Base-by-base conservation (phyloP, 371 early-diverging fungal genomes). In the Entomophthora muscae region DNA sequence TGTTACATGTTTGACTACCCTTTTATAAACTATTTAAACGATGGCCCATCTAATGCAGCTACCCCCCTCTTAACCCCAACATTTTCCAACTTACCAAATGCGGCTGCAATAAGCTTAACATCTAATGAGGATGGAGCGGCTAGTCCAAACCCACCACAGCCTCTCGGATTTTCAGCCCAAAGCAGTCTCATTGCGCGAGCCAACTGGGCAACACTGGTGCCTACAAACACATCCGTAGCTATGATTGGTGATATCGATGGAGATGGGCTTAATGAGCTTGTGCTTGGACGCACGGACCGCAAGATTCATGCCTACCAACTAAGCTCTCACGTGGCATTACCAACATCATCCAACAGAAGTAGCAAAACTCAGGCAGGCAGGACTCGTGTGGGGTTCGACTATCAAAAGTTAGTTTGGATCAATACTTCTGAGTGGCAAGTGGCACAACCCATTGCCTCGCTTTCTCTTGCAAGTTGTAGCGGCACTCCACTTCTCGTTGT, bases 281-380 rank as follows among this genome's bases (percentile, higher is more conserved):
- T 89, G 1, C 68, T 89, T 22, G 87, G 84, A 0, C 78, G 88
- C n/a, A 88, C 90, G 22, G 90, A 89, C 68, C 79, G 89, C 0
- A 84, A 89, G 55, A 68, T 89, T 57, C 85, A 89, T 63, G 77
- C 83, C n/a, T 86, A 82, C 63, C 71, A 76, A 42, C 67, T 84
- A 13, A 63, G 29, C 21, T 28, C 56, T 13, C 56, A 55, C 22
- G 22, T 55, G 12, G 22, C 56, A 17, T n/a, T 24, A 22, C 24
- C 56, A 3, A 55, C 22, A 7, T 24, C 24, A 7, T 24, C 22
- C 22, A 27, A 26, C 28, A 17, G 28, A 26, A n/a, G n/a, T 51
- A 51, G n/a, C 12, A 27, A 55, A 13, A 22, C 22, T 17, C 22
- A 55, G 56, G 24, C 56, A 13, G 28, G 56, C 13, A 27, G 56